Evolutionary conservation across 352 stramenopile genomes (phyloP), one percentile per base, ranked within the genome.

Genomic region (Aphanomyces invadans): DNA sequence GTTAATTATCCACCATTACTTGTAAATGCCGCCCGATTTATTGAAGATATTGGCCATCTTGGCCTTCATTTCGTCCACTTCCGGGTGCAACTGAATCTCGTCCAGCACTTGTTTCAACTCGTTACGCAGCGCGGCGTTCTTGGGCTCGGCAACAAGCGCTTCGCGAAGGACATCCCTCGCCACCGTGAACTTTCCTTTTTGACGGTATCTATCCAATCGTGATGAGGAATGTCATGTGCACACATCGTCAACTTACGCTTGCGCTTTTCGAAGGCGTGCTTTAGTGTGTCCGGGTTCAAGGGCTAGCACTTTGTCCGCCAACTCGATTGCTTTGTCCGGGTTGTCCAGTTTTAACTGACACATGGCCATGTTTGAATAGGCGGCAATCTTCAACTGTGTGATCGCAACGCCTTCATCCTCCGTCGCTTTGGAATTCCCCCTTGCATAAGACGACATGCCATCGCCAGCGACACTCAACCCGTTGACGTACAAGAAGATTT

Each of bases 401-500:
- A 94, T 92, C 68, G 80, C 56, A 26, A 64, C 63, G 44, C 80
- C 79, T 55, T 94, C 62, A 2, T 69, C 74, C 7, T 60, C n/a
- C 15, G 79, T 81, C 75, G 90, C 81, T 60, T 80, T 74, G 3
- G 70, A 60, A 23, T 65, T 63, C 19, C 63, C 62, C 26, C 32
- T 26, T 17, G 79, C 74, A 72, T 94, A 94, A 72, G 87, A 77
- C 31, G 74, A 71, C 85, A 94, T 94, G 42, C 79, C 74, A 68
- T 94, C 85, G 32, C 83, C 83, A 25, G 85, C 68, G 52, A 85
- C 75, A 11, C 81, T 90, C 31, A 94, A 46, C 0, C 85, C 85
- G 65, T 92, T 94, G 36, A 94, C 75, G 62, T 92, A 94, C 36
- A 84, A 79, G 68, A 92, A 92, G 38, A 94, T 79, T 56, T 86